These are phyloP conservation scores for Verticillium tricorpus DNA, from an alignment of 2,329 filamentous ascomycete species.

Conservation along the genomic window DNA sequence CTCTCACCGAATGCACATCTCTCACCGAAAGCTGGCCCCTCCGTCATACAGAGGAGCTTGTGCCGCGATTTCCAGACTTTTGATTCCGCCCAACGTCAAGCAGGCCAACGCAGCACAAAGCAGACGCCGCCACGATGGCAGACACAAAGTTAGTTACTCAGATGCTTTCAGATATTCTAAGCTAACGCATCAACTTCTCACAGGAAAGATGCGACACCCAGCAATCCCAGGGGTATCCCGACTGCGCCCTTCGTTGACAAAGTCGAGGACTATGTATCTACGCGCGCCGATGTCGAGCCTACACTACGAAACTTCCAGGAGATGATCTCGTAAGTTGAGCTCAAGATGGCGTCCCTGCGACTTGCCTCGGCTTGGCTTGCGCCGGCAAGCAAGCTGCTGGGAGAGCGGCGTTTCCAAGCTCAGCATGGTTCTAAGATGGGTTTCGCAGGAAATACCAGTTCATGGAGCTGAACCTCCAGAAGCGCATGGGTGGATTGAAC, in stretches of 20 bases:
- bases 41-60: too few species aligned
- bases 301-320: conserved; percentile 83
- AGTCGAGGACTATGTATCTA: conserved; percentile 81
- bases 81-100: too few species aligned
- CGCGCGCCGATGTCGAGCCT: conserved; percentile 72
- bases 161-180: background rate
- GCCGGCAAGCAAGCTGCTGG: background rate
- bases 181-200: background rate
- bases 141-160: background rate
- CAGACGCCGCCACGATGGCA: background rate
- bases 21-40: too few species aligned
- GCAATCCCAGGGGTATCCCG: conserved; percentile 80
- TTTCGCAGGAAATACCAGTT: conserved; percentile 90
- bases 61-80: too few species aligned
- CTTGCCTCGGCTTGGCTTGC: background rate
- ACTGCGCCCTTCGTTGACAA: conserved; percentile 82
- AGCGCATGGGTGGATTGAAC: conserved; percentile 73
- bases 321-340: conserved; percentile 74
- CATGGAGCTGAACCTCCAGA: conserved; percentile 93
- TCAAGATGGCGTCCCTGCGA: background rate
- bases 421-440: background rate
- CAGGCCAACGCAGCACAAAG: too few species aligned
- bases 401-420: background rate
- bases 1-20: too few species aligned
- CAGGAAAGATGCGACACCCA: conserved; percentile 49